A percentile compares a stretch with the other conserved stretches of the same genome.
Evolutionary conservation across 78 protist species (phyloP).

Genomic region (Carpediemonas membranifera): DNA sequence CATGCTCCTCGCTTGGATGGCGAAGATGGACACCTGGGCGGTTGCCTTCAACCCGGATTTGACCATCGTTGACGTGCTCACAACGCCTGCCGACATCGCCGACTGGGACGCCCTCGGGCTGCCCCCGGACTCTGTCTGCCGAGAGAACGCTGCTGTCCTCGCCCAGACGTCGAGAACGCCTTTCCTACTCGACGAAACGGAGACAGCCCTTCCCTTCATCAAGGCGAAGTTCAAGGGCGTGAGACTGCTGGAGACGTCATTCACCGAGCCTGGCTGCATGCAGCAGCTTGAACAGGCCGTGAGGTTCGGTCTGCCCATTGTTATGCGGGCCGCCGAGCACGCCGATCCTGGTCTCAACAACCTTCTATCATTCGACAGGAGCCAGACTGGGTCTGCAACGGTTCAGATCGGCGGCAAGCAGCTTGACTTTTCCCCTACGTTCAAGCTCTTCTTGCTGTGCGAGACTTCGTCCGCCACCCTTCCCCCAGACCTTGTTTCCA

Average conservation of each 20-base stretch:
- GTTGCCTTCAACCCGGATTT: constrained; percentile 45
- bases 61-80: constrained; percentile 57
- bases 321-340: constrained; percentile 88
- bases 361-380: constrained; percentile 73
- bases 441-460: constrained; percentile 70
- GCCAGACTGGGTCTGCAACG: constrained; percentile 59
- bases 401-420: constrained; percentile 79
- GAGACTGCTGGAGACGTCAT: constrained; percentile 40
- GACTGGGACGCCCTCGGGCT: constrained; percentile 66
- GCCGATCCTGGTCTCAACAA: constrained; percentile 91
- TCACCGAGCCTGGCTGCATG: constrained; percentile 60
- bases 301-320: constrained; percentile 72
- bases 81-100: constrained; percentile 49
- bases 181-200: constrained; percentile 89
- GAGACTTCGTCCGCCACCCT: constrained; percentile 67
- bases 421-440: constrained; percentile 87
- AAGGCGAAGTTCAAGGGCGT: constrained; percentile 41
- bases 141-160: constrained; percentile 87
- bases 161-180: constrained; percentile 37
- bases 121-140: constrained; percentile 80
- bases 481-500: constrained; percentile 80
- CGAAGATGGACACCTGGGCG: constrained; percentile 18
- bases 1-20: constrained; percentile 37
- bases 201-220: constrained; percentile 76
- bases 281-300: constrained; percentile 67